Evolutionary conservation across 1,284 basidiomycete species (phyloP), one percentile per base, ranked within the genome.

Genomic region (Ganoderma boninense): DNA sequence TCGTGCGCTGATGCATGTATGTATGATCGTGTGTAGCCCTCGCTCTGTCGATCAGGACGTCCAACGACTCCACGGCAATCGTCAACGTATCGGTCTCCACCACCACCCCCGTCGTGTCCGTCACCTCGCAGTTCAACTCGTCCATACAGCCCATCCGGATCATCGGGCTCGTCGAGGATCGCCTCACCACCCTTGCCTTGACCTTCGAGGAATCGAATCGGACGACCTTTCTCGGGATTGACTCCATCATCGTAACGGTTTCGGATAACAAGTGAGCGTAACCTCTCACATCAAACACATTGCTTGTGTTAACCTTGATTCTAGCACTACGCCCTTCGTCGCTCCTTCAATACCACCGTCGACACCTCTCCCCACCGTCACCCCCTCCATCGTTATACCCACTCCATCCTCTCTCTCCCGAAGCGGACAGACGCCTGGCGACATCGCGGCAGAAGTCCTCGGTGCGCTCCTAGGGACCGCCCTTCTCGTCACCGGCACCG

Each of bases 81-180:
- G 77, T 75, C n/a, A 80, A 80, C 49, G 64, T 80, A 67, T 76
- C 77, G 14, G 73, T 80, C 49, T 72, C 77, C 42, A 78, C 79
- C 32, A 66, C 69, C n/a, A 72, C 77, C 40, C 78, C 79, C 1
- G 71, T 75, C 60, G 68, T 77, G n/a, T 76, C 76, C n/a, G 75
- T 80, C 75, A 76, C 68, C 35, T 72, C 77, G 6, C 64, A 71
- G 66, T 71, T 80, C 61, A 70, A 80, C 71, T 75, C 78, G 32
- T 77, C 78, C 23, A 56, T 72, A 0, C 78, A 78, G 54, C 75
- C 74, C 59, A 74, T 80, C 56, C 74, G 75, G 13, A 74, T 76
- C 52, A 66, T 80, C 64, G 69, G 71, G 56, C 69, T 80, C 5
- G 78, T 76, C 5, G 68, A 73, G 32, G 75, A 78, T 44, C 69